Base-by-base conservation (phyloP, 345 rosid genomes). In the Eucalyptus albens region DNA sequence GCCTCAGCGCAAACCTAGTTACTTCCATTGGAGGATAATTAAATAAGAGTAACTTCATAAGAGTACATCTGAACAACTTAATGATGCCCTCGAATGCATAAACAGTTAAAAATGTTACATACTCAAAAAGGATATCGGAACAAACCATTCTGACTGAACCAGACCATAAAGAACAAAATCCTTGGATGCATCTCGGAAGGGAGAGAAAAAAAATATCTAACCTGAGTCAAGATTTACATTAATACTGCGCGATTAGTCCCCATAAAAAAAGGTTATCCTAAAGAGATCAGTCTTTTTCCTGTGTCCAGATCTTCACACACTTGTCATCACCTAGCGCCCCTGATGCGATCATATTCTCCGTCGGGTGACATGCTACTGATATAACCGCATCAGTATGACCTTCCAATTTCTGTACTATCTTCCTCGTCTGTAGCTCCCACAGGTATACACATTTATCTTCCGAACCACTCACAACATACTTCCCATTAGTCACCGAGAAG, bases 341-440 rank as follows among this genome's bases (percentile, higher is more conserved):
- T 37, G 99, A 98, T 44, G 99, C 99, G 1, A 98, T 96, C 92
- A 97, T 89, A 93, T 95, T 98, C 92, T 94, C 95, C 0, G 91
- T 94, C 1, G 99, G 99, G 89, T 97, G 99, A 87, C 97, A 98
- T 49, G 99, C 95, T 40, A 98, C 98, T 15, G 94, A 94, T 91
- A 97, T 91, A 65, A 97, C 99, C 1, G 96, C 88, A 89, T 97
- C 99, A 19, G 94, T 95, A 85, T 98, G 99, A 69, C 99, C 99
- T 93, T 98, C 97, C 92, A 98, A 93, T 92, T 96, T 98, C 94
- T 98, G 99, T 89, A 97, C 94, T 87, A 96, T 60, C 90, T 94
- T 96, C 91, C 97, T 91, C 13, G 94, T 91, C 93, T 98, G 99
- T 62, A 98, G 95, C 53, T 98, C 99, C 99, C 99, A 98, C 92